These are phyloP conservation scores for Boletus semigastroideus DNA, from an alignment of 1,284 basidiomycete genomes.

Conservation along the genomic window DNA sequence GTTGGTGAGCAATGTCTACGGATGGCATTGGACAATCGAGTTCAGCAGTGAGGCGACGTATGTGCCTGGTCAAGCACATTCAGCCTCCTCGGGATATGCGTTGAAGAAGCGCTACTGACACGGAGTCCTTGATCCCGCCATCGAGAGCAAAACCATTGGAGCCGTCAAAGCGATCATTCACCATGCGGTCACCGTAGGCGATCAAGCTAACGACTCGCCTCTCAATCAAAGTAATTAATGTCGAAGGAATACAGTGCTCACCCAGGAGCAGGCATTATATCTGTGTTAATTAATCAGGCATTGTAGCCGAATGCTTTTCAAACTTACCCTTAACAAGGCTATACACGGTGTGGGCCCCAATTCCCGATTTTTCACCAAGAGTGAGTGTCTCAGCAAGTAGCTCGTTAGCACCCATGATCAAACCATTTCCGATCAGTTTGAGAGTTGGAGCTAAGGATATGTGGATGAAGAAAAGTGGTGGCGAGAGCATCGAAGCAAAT, in stretches of 20 bases:
- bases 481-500: background rate
- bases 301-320: conserved; percentile 20
- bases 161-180: conserved; percentile 74
- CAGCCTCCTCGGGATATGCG: background rate
- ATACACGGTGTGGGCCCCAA: conserved; percentile 61
- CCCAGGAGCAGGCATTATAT: conserved; percentile 61
- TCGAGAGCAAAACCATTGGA: conserved; percentile 82
- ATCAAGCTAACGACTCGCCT: conserved; percentile 39
- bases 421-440: conserved; percentile 77
- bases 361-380: conserved; percentile 81
- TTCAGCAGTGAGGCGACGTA: conserved; percentile 58
- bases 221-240: conserved; percentile 3
- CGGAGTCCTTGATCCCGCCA: conserved; percentile 84
- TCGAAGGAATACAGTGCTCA: conserved; percentile 28
- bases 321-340: conserved; percentile 57
- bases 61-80: conserved; percentile 45
- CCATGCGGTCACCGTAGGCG: conserved; percentile 68
- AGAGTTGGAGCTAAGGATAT: conserved; percentile 60
- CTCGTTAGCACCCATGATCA: conserved; percentile 73
- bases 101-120: conserved; percentile 16
- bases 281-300: conserved; percentile 32
- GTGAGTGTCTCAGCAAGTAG: conserved; percentile 82
- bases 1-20: conserved; percentile 75
- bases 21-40: conserved; percentile 80
- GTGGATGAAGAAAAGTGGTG: background rate